Base-by-base conservation (phyloP, 768 basidiomycete genomes). In the Flagelloscypha sp. region DNA sequence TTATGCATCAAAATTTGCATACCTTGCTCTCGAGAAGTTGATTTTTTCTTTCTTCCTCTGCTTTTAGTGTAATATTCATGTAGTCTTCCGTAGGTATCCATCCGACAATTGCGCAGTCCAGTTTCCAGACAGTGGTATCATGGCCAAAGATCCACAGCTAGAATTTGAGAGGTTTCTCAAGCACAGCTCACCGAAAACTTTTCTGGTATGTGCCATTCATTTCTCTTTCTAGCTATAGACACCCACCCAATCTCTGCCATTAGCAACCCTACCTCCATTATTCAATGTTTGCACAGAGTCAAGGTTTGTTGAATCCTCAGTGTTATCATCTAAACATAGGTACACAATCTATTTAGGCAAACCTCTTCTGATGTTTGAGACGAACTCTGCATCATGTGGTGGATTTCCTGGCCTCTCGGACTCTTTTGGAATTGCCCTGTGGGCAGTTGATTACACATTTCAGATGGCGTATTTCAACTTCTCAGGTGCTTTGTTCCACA, bases 371-470 rank as follows among this genome's bases (percentile, higher is more conserved):
- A 79, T 83, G 77, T 67, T 82, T 43, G 81, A 84, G 55, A 80
- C 76, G 8, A 82, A 82, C 46, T 73, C 75, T 0, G 79, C 76
- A 2, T 74, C 72, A 19, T 82, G 80, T 52, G 78, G 78, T 53
- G 79, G 79, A 17, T 80, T 81, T 48, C 51, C 68, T 4, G 81
- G 79, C 1, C 54, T 81, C 22, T 72, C 68, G 28, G 72, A 82
- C 44, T 66, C 67, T 8, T 82, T 78, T 46, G 75, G 70, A 2
- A 75, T 72, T 1, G 74, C 76, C 3, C 56, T 84, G 2, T 82
- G 79, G 79, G 74, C 59, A 3, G 44, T 77, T 42, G 79, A 81
- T 49, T 77, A 74, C 53, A 67, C 62, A 1, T 53, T 80, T 41
- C 69, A 74, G 41, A 63, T 78, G 67, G 76, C 76, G 7, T 59